Conservation (phyloP, 2,329 filamentous ascomycete species). For the Diplodia mutila region DNA sequence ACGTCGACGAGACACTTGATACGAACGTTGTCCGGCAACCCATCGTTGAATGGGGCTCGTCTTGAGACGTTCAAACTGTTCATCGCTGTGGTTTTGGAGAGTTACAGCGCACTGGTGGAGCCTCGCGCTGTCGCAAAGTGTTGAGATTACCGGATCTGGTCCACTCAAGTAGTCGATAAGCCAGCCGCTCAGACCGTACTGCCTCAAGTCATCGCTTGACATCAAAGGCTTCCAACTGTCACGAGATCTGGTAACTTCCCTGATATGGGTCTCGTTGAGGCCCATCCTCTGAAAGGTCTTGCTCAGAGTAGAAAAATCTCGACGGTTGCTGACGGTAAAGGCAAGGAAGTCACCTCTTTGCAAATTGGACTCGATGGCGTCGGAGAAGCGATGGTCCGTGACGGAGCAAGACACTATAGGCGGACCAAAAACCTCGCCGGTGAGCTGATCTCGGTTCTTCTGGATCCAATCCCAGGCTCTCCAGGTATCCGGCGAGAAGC, state of each 20-base stretch:
- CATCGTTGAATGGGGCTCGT: slow-evolving; percentile 65
- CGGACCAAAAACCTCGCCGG: slow-evolving; percentile 78
- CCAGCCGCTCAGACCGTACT: slow-evolving; percentile 75
- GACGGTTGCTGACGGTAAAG: slow-evolving; percentile 75
- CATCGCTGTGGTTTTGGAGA: slow-evolving; percentile 64
- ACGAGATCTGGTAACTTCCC: slow-evolving; percentile 62
- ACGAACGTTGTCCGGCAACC: slow-evolving; percentile 68
- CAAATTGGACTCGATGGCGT: slow-evolving; percentile 63
- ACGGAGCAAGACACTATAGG: slow-evolving; percentile 80
- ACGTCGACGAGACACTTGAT: slow-evolving; percentile 68
- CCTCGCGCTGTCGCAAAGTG: slow-evolving; percentile 76
- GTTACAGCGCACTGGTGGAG: slow-evolving; percentile 72
- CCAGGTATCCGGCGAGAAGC: slow-evolving; percentile 65
- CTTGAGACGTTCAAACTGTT: slow-evolving; percentile 69
- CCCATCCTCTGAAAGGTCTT: slow-evolving; percentile 59
- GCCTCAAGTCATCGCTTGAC: slow-evolving; percentile 57
- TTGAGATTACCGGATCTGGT: slow-evolving; percentile 80
- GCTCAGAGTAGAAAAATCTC: slow-evolving; percentile 72
- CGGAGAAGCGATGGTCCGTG: slow-evolving; percentile 69
- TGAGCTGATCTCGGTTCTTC: slow-evolving; percentile 68
- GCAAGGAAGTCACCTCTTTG: slow-evolving; percentile 56
- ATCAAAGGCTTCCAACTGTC: slow-evolving; percentile 61
- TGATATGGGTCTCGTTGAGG: slow-evolving; percentile 66
- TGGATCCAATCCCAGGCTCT: slow-evolving; percentile 83
- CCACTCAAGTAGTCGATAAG: slow-evolving; percentile 79